These are phyloP conservation scores for Phytophthora lateralis DNA, from an alignment of 352 stramenopile species.

Conservation along the genomic window DNA sequence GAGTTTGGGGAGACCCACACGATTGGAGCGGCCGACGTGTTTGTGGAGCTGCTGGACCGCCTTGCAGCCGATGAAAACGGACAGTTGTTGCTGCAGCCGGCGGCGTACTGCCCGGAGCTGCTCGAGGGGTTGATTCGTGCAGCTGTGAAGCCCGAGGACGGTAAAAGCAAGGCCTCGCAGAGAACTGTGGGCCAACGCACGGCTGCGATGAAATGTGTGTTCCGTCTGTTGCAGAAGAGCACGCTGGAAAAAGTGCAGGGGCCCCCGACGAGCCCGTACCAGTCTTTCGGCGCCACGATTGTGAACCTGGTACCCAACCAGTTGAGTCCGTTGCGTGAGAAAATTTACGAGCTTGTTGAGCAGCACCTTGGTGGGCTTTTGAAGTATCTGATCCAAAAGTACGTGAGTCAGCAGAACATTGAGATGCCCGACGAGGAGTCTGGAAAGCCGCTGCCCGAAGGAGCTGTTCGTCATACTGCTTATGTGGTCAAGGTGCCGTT, in stretches of 20 bases:
- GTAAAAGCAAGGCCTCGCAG: constrained; percentile 23
- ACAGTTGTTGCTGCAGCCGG: constrained; percentile 85
- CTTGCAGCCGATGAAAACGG: constrained; percentile 90
- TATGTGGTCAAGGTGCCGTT: constrained; percentile 91
- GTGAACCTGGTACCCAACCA: constrained; percentile 89
- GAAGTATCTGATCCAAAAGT: constrained; percentile 75
- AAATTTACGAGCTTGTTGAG: constrained; percentile 76
- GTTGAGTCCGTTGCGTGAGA: constrained; percentile 62
- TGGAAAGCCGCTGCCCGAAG: constrained; percentile 58
- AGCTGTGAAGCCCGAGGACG: constrained; percentile 46
- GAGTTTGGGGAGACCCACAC: constrained; percentile 71
- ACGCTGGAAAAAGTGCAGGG: constrained; percentile 78
- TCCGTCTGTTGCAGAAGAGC: constrained; percentile 78
- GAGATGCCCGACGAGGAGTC: constrained; percentile 65
- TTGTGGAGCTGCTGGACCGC: constrained; percentile 87
- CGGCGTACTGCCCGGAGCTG: constrained; percentile 83
- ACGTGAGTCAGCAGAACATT: constrained; percentile 83
- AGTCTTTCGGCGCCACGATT: constrained; percentile 85
- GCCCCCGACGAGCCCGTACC: constrained; percentile 81
- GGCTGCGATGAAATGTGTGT: constrained; percentile 85
- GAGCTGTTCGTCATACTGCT: constrained; percentile 80
- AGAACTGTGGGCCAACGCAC: constrained; percentile 70
- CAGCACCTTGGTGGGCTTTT: constrained; percentile 72
- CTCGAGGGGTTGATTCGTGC: constrained; percentile 81
- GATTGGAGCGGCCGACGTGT: constrained; percentile 86